Conservation (phyloP, 257 asterid species). For the Capsicum chinense region DNA sequence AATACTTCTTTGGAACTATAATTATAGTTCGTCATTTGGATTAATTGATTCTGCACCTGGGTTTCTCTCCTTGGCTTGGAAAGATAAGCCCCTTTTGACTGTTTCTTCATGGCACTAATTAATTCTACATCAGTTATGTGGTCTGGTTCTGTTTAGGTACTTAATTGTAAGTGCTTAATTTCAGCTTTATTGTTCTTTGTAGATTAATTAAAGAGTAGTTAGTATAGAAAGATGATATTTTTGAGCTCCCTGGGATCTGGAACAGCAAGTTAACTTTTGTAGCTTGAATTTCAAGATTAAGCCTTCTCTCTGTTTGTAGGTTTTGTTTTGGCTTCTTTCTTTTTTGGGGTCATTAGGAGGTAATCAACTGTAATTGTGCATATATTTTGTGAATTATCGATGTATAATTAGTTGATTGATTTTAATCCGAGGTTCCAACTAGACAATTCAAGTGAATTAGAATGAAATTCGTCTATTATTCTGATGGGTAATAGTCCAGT, state of each 20-base stretch:
- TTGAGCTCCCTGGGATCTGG: constrained; percentile 36
- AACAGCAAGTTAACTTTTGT: constrained; percentile 30
- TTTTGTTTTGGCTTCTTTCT: constrained; percentile 21
- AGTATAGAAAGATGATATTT: constrained; percentile 49
- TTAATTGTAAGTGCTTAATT: constrained; percentile 28
- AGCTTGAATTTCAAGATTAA: constrained; percentile 17
- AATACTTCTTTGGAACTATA: constrained; percentile 81
- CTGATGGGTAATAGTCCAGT: constrained; percentile 35
- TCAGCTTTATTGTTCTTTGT: constrained; percentile 35
- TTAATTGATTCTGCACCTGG: constrained; percentile 75
- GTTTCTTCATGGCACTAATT: constrained; percentile 91
- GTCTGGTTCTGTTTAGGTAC: neutral
- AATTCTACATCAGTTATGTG: neutral
- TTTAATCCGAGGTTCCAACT: neutral
- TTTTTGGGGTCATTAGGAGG: constrained; percentile 28
- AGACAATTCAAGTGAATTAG: neutral
- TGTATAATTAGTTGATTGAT: constrained; percentile 9
- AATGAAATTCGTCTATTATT: constrained; percentile 26
- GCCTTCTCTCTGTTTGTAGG: constrained; percentile 18
- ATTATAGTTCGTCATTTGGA: constrained; percentile 64
- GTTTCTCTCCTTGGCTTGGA: constrained; percentile 88
- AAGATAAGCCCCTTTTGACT: constrained; percentile 76
- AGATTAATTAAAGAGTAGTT: constrained; percentile 31
- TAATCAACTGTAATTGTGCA: constrained; percentile 39
- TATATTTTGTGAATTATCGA: constrained; percentile 28